A percentile compares a stretch with the other conserved stretches of the same genome.
phyloP scores from a whole-genome alignment of 169 alveolate genomes.

The Neospora caninum region DNA sequence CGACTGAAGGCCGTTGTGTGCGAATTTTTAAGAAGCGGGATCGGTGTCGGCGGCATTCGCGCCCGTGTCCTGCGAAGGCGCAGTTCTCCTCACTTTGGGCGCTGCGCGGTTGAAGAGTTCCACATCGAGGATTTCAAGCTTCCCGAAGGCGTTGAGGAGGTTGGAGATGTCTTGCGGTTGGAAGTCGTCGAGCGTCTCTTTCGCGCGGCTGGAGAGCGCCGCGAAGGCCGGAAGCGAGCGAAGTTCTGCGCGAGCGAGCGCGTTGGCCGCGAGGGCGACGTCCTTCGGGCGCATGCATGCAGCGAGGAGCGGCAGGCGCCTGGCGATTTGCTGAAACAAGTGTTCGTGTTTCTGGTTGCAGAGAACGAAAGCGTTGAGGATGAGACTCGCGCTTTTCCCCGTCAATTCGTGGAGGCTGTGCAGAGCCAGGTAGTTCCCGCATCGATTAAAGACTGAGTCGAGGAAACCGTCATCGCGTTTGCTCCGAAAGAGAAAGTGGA shows the following conservation, averaged over 20 bases:
- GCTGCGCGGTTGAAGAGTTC: slow-evolving; percentile 2
- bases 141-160: slow-evolving; percentile 13
- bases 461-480: not conserved
- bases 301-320: slow-evolving; percentile 6
- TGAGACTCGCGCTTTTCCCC: not conserved
- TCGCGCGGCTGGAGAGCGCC: not conserved
- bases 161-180: slow-evolving; percentile 32
- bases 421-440: slow-evolving; percentile 8
- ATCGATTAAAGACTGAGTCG: not conserved
- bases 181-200: not conserved
- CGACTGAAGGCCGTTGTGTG: too few species aligned
- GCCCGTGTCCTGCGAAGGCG: too few species aligned
- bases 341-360: not conserved
- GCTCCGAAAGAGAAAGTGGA: not conserved
- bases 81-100: not conserved
- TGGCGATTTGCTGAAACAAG: not conserved
- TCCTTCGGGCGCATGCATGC: not conserved
- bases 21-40: too few species aligned
- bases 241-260: slow-evolving; percentile 17
- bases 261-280: slow-evolving; percentile 22
- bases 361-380: not conserved
- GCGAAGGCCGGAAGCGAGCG: not conserved
- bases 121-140: slow-evolving; percentile 3
- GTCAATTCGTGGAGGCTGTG: not conserved
- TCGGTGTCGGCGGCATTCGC: too few species aligned